These are phyloP conservation scores for Parasitella parasitica DNA, from an alignment of 371 early-diverging fungal species.

Conservation along the genomic window DNA sequence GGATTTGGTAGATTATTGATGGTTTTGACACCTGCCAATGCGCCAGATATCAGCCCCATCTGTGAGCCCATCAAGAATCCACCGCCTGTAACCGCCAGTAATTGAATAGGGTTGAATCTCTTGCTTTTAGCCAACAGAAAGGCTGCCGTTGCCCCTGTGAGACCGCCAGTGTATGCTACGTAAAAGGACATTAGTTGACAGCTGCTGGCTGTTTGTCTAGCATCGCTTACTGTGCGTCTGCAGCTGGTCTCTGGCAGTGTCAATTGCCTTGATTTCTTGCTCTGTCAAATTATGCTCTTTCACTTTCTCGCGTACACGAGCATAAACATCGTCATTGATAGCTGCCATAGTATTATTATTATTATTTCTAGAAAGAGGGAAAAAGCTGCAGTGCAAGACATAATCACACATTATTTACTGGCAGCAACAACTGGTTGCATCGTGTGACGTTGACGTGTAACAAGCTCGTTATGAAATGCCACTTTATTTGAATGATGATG, in stretches of 20 bases:
- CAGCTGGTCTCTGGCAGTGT: slow-evolving; percentile 39
- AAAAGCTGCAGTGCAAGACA: neutral
- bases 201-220: neutral
- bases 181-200: neutral
- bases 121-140: slow-evolving; percentile 32
- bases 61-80: slow-evolving; percentile 49
- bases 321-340: slow-evolving; percentile 37
- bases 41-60: slow-evolving; percentile 48
- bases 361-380: neutral
- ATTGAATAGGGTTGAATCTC: slow-evolving; percentile 34
- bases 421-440: too few relatives aligned
- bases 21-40: slow-evolving; percentile 38
- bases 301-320: slow-evolving; percentile 39
- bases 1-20: slow-evolving; percentile 44
- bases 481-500: too few relatives aligned
- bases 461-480: too few relatives aligned
- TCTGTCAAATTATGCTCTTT: slow-evolving; percentile 42
- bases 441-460: too few relatives aligned
- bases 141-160: slow-evolving; percentile 34
- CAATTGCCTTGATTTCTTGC: slow-evolving; percentile 45
- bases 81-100: slow-evolving; percentile 36
- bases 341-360: slow-evolving; percentile 12
- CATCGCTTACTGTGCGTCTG: slow-evolving; percentile 35
- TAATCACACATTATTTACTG: too few relatives aligned
- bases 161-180: slow-evolving; percentile 40